These are phyloP conservation scores for Penicillium fimorum DNA, from an alignment of 495 filamentous ascomycete species.

Conservation along the genomic window DNA sequence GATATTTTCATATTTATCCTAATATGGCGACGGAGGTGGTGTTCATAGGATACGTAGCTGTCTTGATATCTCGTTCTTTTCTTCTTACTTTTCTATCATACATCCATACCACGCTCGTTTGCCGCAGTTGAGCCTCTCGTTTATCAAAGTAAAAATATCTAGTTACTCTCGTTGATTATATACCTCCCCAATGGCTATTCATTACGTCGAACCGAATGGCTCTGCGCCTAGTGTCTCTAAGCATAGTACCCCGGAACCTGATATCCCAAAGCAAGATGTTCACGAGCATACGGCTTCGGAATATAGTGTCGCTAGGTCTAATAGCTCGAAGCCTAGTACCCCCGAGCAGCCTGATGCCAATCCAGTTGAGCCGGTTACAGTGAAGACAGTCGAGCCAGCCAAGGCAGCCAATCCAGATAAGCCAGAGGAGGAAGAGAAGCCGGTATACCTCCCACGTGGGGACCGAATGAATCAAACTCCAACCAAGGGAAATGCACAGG, in stretches of 20 bases:
- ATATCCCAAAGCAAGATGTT: neutral
- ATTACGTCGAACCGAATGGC: neutral
- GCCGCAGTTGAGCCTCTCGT: neutral
- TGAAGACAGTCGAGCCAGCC: neutral
- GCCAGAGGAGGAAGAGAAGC: neutral
- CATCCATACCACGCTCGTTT: neutral
- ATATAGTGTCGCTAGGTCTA: neutral
- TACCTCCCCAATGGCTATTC: neutral
- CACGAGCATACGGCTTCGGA: neutral
- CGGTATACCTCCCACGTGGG: neutral
- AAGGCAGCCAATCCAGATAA: neutral
- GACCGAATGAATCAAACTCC: neutral
- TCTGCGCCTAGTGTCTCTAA: neutral
- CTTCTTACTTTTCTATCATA: neutral
- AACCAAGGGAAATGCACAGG: conserved; percentile 6
- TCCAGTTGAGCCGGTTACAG: neutral
- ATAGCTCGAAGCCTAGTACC: neutral
- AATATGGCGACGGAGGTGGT: neutral
- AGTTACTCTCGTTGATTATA: neutral
- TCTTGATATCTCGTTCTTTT: neutral
- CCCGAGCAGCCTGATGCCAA: neutral
- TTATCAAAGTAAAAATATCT: neutral
- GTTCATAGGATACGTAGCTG: neutral
- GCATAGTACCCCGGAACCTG: neutral
- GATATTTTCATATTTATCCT: neutral